Evolutionary conservation across 148 eudicot genomes (phyloP), one percentile per base, ranked within the genome.

Genomic region (Silene latifolia): DNA sequence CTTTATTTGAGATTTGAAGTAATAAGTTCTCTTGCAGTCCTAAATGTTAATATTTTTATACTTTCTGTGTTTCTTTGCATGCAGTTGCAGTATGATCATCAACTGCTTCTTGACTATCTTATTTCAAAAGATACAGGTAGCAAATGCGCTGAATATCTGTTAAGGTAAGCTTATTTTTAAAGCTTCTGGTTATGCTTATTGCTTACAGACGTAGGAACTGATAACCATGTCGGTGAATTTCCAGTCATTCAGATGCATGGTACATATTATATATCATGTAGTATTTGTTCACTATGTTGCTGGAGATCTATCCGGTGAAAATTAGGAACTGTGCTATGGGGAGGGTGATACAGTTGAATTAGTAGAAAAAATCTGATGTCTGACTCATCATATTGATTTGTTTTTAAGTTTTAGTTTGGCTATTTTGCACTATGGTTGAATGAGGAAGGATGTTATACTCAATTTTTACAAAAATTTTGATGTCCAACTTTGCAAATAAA

Each of bases 81-180:
- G 84, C 93, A 94, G 98, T 80, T 94, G 76, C 88, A 74, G 67
- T 94, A 92, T 85, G 97, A 94, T 85, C 92, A 91, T 83, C 93
- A 94, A 73, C 87, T 94, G 51, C 97, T 94, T 77, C 93, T 94
- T 75, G 98, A 91, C 84, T 94, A 90, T 85, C 98, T 94, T 63
- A 92, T 94, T 77, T 92, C 98, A 66, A 91, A 84, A 79, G 96
- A 90, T 80, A 85, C 86, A 3, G 98, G 98, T 70, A 83, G 85
- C 78, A 81, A 73, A 60, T 91, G 85, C 77, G 97, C 98, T 32
- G 93, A 94, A 85, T 94, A 94, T 84, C 84, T 94, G 74, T 79
- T 94, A 84, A 88, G 90, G 98, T 86, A 81, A 62, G 79, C 35
- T 23, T 23, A 51, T 51, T 74, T 21, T 20, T 54, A 35, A 62